Percentiles rank a stretch among this genome's conserved stretches.
Evolutionary conservation across 2,329 filamentous ascomycete genomes (phyloP).

Genomic region (Aspergillus luchuensis): DNA sequence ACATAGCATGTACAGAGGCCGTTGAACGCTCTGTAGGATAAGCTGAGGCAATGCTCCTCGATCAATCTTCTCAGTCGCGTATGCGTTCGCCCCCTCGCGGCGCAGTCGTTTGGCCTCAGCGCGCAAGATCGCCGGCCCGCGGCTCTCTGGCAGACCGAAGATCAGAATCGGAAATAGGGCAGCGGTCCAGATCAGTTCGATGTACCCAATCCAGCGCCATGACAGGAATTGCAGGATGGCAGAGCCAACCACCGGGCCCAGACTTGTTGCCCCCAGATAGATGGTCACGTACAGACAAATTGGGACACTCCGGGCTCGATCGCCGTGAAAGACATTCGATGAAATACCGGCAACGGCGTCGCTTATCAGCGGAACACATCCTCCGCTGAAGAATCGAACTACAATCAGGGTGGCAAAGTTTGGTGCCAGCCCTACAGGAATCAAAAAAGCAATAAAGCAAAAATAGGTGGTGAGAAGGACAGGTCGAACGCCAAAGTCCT

Average conservation of each 20-base stretch:
- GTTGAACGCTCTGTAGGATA: slow-evolving; percentile 37
- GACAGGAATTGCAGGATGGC: slow-evolving; percentile 30
- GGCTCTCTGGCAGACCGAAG: slow-evolving; percentile 43
- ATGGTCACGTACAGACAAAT: slow-evolving; percentile 46
- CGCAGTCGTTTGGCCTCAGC: slow-evolving; percentile 39
- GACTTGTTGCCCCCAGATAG: slow-evolving; percentile 43
- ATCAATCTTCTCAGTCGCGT: slow-evolving; percentile 39
- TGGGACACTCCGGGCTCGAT: slow-evolving; percentile 38
- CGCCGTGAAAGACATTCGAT: slow-evolving; percentile 36
- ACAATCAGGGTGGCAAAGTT: slow-evolving; percentile 49
- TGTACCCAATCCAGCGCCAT: slow-evolving; percentile 45
- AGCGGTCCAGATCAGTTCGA: slow-evolving; percentile 43
- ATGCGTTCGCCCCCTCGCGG: slow-evolving; percentile 27
- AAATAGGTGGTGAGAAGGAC: slow-evolving; percentile 44
- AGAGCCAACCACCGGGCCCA: slow-evolving; percentile 49
- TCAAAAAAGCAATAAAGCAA: slow-evolving; percentile 43
- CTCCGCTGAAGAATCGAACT: slow-evolving; percentile 47
- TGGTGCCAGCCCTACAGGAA: slow-evolving; percentile 46
- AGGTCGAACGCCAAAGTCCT: slow-evolving; percentile 45
- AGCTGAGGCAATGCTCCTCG: slow-evolving; percentile 24
- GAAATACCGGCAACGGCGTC: slow-evolving; percentile 38
- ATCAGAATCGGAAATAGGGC: slow-evolving; percentile 41
- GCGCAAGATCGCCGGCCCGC: slow-evolving; percentile 43
- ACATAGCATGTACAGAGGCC: slow-evolving; percentile 39
- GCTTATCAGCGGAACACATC: slow-evolving; percentile 43